phyloP scores from a whole-genome alignment of 495 filamentous ascomycete genomes.

The Penicillium lividum region DNA sequence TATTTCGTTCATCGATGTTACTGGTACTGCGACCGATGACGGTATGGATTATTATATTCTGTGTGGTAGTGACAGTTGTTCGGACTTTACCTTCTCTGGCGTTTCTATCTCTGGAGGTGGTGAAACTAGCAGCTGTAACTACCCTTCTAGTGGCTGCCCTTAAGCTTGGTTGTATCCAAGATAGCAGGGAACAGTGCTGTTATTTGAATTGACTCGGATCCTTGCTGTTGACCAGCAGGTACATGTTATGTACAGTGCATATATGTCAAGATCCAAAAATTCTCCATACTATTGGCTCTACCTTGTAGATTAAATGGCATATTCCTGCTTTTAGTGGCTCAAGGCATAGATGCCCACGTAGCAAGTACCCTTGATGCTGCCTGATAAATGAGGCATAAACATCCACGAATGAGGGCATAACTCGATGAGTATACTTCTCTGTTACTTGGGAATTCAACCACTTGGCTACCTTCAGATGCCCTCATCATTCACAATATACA shows the following conservation, averaged over 20 bases:
- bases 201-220: slow-evolving; percentile 56
- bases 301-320: too few species aligned
- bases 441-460: not conserved
- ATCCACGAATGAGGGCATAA: too few species aligned
- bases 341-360: too few species aligned
- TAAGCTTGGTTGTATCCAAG: not conserved
- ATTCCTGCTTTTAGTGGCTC: too few species aligned
- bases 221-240: slow-evolving; percentile 64
- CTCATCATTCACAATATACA: too few species aligned
- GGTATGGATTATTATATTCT: slow-evolving; percentile 12
- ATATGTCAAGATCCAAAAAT: too few species aligned
- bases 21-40: slow-evolving; percentile 11
- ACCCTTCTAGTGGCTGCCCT: slow-evolving; percentile 41
- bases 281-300: too few species aligned
- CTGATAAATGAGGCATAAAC: too few species aligned
- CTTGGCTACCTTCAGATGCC: not conserved
- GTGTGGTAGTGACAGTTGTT: slow-evolving; percentile 19
- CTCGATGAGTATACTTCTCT: not conserved
- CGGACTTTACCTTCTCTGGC: slow-evolving; percentile 14
- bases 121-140: slow-evolving; percentile 16
- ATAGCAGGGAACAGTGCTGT: not conserved
- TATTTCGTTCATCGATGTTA: slow-evolving; percentile 13
- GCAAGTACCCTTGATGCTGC: too few species aligned
- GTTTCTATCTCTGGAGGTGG: slow-evolving; percentile 13
- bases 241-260: slow-evolving; percentile 75